phyloP scores from a whole-genome alignment of 441 rosid species.

The Arabidopsis hybrid region DNA sequence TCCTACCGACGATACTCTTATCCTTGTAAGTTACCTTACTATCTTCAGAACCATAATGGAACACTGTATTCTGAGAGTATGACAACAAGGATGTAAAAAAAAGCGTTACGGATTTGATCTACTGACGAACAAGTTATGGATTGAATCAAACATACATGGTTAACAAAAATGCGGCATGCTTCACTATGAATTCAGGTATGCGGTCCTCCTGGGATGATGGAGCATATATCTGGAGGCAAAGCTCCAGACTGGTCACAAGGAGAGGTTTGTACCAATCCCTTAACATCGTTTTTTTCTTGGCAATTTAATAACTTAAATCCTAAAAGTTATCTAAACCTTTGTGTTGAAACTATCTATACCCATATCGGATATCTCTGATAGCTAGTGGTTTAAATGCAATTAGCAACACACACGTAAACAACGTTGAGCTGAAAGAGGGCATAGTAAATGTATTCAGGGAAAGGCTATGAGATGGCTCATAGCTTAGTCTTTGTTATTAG shows the following conservation, averaged over 20 bases:
- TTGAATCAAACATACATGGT: neutral
- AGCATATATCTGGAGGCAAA: slow-evolving; percentile 89
- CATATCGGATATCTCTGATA: neutral
- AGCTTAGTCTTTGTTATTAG: neutral
- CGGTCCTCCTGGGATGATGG: slow-evolving; percentile 99
- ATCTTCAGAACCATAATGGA: slow-evolving; percentile 11
- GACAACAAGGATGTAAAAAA: neutral
- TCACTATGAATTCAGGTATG: slow-evolving; percentile 65
- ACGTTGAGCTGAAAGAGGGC: neutral
- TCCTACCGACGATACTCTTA: slow-evolving; percentile 80
- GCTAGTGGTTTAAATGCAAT: neutral
- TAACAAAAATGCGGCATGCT: neutral
- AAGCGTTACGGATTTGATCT: neutral
- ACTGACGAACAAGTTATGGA: neutral
- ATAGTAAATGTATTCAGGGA: neutral
- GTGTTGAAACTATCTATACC: neutral
- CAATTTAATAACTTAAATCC: slow-evolving; percentile 1
- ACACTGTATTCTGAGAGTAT: neutral
- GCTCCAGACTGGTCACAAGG: slow-evolving; percentile 92
- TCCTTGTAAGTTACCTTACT: slow-evolving; percentile 69
- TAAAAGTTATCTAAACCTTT: slow-evolving; percentile 10
- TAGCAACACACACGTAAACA: neutral
- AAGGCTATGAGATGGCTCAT: slow-evolving; percentile 8
- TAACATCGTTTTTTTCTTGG: slow-evolving; percentile 10
- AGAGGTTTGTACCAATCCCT: slow-evolving; percentile 62